Evolutionary conservation across 1,284 basidiomycete species (phyloP).

Genomic region (Exobasidium cylindrosporum): DNA sequence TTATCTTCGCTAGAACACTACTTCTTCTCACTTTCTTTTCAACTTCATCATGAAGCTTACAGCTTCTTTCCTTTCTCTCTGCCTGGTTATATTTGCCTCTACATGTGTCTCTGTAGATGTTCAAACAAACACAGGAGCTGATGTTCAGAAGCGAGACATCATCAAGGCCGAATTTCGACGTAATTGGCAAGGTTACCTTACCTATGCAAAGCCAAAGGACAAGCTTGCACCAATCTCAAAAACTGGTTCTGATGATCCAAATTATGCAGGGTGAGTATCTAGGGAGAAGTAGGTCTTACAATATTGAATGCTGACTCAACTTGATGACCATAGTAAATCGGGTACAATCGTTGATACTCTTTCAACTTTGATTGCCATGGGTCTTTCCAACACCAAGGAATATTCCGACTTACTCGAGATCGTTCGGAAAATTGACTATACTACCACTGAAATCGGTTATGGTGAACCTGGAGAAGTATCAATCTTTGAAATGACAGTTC

Average conservation of each 20-base stretch:
- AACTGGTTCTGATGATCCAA: slow-evolving; percentile 4
- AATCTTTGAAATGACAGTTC: slow-evolving; percentile 46
- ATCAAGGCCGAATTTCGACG: slow-evolving; percentile 32
- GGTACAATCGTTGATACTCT: slow-evolving; percentile 43
- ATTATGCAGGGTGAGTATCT: too few relatives aligned
- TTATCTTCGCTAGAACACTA: too few relatives aligned
- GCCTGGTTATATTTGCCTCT: background rate
- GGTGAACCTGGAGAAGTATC: slow-evolving; percentile 13
- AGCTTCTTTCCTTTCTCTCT: background rate
- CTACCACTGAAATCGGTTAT: slow-evolving; percentile 7
- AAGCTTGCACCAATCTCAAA: slow-evolving; percentile 14
- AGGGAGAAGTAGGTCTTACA: too few relatives aligned
- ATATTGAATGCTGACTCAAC: too few relatives aligned
- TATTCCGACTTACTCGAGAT: slow-evolving; percentile 25
- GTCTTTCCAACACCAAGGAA: slow-evolving; percentile 23
- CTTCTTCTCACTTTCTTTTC: too few relatives aligned
- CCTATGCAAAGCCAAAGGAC: slow-evolving; percentile 34
- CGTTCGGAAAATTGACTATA: slow-evolving; percentile 29
- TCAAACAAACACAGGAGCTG: background rate
- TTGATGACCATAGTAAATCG: slow-evolving; percentile 42
- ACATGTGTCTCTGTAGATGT: background rate
- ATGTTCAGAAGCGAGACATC: slow-evolving; percentile 15
- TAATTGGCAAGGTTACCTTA: slow-evolving; percentile 32
- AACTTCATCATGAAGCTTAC: background rate
- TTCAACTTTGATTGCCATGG: slow-evolving; percentile 41